These are phyloP conservation scores for Ochromonas danica DNA, from an alignment of 108 stramenopile genomes.

Conservation along the genomic window DNA sequence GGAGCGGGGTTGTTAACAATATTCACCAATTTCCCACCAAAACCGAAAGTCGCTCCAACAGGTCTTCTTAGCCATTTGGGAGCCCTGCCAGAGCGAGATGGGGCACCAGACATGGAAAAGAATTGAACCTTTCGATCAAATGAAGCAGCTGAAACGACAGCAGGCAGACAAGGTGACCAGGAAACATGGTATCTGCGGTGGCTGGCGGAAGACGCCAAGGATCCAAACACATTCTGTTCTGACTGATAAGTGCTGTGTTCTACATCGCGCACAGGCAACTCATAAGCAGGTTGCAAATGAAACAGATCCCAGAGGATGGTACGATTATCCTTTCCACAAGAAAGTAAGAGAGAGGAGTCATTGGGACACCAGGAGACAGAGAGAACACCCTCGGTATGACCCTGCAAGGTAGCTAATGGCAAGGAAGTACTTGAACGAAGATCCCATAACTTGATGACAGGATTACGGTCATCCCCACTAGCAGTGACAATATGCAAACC, in stretches of 20 bases:
- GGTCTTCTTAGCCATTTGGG: conserved; percentile 89
- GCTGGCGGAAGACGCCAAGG: conserved; percentile 8
- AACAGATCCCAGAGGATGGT: conserved; percentile 93
- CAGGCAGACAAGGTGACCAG: conserved; percentile 84
- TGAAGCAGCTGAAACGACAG: conserved; percentile 80
- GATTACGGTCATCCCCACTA: conserved; percentile 77
- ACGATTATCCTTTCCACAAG: conserved; percentile 88
- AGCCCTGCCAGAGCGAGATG: conserved; percentile 70
- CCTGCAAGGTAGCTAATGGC: conserved; percentile 78
- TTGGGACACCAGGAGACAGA: conserved; percentile 91
- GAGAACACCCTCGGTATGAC: conserved; percentile 83
- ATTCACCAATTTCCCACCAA: conserved; percentile 78
- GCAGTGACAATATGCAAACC: conserved; percentile 91
- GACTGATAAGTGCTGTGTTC: conserved; percentile 23
- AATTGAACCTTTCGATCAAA: conserved; percentile 92
- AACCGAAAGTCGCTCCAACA: conserved; percentile 78
- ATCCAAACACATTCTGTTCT: conserved; percentile 26
- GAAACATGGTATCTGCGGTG: conserved; percentile 67
- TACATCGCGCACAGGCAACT: conserved; percentile 55
- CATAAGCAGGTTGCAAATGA: conserved; percentile 73
- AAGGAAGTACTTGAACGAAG: conserved; percentile 82
- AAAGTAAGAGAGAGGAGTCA: conserved; percentile 71
- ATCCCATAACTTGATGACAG: conserved; percentile 90
- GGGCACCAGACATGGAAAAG: conserved; percentile 70
- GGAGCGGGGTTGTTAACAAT: conserved; percentile 51